A percentile compares a stretch with the other conserved stretches of the same genome.
These are phyloP conservation scores for Fusarium illudens DNA, from an alignment of 2,329 filamentous ascomycete species.

Conservation along the genomic window DNA sequence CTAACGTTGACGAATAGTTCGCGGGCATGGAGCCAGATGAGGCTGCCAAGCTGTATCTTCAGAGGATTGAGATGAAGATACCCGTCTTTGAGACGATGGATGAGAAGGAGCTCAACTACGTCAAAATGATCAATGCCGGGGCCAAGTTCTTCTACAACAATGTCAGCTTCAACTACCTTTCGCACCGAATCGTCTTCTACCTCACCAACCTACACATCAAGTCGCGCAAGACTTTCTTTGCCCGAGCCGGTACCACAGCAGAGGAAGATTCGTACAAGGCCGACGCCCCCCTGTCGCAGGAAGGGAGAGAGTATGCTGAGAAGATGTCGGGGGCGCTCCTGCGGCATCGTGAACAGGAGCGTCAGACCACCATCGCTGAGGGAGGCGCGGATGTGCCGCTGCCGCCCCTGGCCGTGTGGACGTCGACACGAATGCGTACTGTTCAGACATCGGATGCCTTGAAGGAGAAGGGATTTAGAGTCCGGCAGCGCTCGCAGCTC, in stretches of 20 bases:
- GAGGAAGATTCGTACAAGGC: conserved; percentile 92
- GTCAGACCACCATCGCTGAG: conserved; percentile 71
- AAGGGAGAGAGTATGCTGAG: conserved; percentile 81
- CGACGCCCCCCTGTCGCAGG: conserved; percentile 82
- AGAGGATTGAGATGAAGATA: conserved; percentile 89
- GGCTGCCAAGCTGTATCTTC: conserved; percentile 89
- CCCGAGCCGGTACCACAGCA: conserved; percentile 83
- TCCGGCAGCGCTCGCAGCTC: conserved; percentile 93
- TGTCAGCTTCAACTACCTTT: conserved; percentile 94
- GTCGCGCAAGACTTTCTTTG: conserved; percentile 91
- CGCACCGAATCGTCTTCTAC: conserved; percentile 97
- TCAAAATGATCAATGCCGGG: conserved; percentile 99
- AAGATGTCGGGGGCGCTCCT: conserved; percentile 88
- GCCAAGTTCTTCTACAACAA: conserved; percentile 96
- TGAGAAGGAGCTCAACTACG: conserved; percentile 92
- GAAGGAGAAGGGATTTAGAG: conserved; percentile 80
- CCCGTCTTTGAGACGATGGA: conserved; percentile 97
- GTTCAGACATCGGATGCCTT: conserved; percentile 88
- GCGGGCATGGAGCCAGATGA: conserved; percentile 91
- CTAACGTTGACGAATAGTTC: conserved; percentile 64
- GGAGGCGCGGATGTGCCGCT: conserved; percentile 74
- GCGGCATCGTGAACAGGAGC: conserved; percentile 84
- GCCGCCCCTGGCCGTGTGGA: conserved; percentile 91
- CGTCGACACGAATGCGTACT: conserved; percentile 87
- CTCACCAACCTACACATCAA: conserved; percentile 98